phyloP scores from a whole-genome alignment of 805 yeast species.

The Blastobotrys parvus region DNA sequence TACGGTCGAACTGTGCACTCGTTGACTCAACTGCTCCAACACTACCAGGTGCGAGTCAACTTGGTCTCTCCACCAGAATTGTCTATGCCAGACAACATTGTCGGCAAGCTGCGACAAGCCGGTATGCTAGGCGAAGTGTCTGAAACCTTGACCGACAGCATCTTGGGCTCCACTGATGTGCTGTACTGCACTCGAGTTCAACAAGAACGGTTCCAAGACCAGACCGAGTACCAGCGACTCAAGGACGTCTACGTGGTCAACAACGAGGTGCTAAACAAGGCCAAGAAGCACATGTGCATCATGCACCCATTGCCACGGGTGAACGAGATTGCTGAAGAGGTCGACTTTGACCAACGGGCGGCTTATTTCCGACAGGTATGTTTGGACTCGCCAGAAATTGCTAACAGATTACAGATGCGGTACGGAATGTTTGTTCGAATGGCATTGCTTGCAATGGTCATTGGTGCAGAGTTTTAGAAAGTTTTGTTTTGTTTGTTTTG shows the following conservation, averaged over 20 bases:
- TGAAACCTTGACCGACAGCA: conserved; percentile 70
- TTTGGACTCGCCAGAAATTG: background rate
- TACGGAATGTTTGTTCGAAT: conserved; percentile 96
- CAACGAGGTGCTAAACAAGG: conserved; percentile 80
- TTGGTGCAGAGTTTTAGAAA: conserved; percentile 75
- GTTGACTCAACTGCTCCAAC: conserved; percentile 77
- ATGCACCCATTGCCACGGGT: conserved; percentile 99
- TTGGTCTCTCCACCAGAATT: conserved; percentile 87
- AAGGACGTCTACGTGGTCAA: conserved; percentile 90
- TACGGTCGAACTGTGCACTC: conserved; percentile 99
- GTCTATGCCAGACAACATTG: conserved; percentile 68
- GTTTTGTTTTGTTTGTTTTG: background rate
- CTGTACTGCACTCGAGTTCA: conserved; percentile 97
- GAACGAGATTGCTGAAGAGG: conserved; percentile 94
- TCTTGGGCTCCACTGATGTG: conserved; percentile 86
- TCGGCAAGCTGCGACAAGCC: conserved; percentile 52
- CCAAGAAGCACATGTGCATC: conserved; percentile 97
- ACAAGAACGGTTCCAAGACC: conserved; percentile 83
- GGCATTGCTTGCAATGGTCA: conserved; percentile 97
- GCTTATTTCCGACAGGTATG: conserved; percentile 92
- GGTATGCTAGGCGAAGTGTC: conserved; percentile 70
- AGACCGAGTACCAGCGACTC: conserved; percentile 71
- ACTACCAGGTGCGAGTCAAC: conserved; percentile 88
- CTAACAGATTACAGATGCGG: conserved; percentile 50
- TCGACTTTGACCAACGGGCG: conserved; percentile 98